A percentile compares a stretch with the other conserved stretches of the same genome.
Evolutionary conservation across 2,329 filamentous ascomycete genomes (phyloP).

Genomic region (Aspergillus pseudoviridinutans): DNA sequence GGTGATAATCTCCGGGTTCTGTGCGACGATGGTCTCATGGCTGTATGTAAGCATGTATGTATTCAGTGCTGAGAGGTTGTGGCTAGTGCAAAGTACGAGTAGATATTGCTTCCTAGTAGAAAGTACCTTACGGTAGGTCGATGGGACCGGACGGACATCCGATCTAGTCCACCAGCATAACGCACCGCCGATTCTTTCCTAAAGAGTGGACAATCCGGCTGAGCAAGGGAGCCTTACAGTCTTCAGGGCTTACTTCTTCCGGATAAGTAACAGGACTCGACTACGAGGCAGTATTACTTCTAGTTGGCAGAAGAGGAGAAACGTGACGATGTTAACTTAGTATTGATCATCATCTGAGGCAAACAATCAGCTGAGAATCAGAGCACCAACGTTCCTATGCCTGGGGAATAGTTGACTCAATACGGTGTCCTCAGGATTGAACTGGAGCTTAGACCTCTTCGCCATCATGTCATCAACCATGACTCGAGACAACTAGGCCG

Average conservation of each 20-base stretch:
- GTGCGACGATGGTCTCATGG: not conserved
- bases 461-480: not conserved
- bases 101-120: not conserved
- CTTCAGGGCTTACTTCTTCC: not conserved
- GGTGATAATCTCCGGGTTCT: not conserved
- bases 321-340: not conserved
- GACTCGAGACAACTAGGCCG: not conserved
- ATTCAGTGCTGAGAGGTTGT: not conserved
- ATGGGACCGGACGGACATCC: slow-evolving; percentile 3
- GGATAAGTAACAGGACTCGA: not conserved
- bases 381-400: not conserved
- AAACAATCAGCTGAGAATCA: not conserved
- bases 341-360: not conserved
- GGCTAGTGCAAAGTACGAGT: not conserved
- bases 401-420: no score
- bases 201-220: not conserved
- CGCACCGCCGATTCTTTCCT: slow-evolving; percentile 5
- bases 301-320: not conserved
- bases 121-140: not conserved
- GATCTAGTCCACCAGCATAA: slow-evolving; percentile 11
- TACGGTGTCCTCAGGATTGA: no score
- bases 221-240: not conserved
- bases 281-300: not conserved
- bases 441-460: not conserved
- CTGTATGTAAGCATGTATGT: no score